Conservation (phyloP, 2,329 filamentous ascomycete genomes). For the Xenoacremonium recifei region DNA sequence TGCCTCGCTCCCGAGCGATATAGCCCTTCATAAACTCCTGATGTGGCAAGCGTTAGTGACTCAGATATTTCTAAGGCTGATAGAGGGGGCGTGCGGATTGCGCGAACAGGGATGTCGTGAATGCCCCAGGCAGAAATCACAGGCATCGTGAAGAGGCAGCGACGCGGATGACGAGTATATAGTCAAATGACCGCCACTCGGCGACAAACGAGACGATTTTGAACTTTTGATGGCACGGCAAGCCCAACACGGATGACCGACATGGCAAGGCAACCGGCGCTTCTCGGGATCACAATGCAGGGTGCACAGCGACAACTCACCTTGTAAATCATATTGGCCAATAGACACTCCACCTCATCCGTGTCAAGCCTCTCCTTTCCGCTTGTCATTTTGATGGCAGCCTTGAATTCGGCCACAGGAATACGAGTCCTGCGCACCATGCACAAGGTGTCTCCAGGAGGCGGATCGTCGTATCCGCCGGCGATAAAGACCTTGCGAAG, state of each 20-base stretch:
- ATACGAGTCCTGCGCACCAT: slow-evolving; percentile 73
- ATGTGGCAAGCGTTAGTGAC: slow-evolving; percentile 28
- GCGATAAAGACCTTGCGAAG: slow-evolving; percentile 87
- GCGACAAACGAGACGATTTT: slow-evolving; percentile 8
- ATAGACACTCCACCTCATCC: slow-evolving; percentile 92
- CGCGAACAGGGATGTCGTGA: slow-evolving; percentile 13
- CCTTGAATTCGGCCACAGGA: slow-evolving; percentile 78
- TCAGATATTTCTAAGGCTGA: slow-evolving; percentile 27
- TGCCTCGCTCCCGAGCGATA: slow-evolving; percentile 85
- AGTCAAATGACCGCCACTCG: slow-evolving; percentile 21
- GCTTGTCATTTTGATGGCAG: slow-evolving; percentile 75
- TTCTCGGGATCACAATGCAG: slow-evolving; percentile 4
- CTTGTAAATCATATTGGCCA: slow-evolving; percentile 99
- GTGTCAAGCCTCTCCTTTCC: slow-evolving; percentile 67
- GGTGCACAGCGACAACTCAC: slow-evolving; percentile 56
- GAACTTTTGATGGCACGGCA: slow-evolving; percentile 1
- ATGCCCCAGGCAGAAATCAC: slow-evolving; percentile 21
- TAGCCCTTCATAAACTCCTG: slow-evolving; percentile 97
- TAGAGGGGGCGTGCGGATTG: slow-evolving; percentile 17
- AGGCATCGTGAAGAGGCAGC: slow-evolving; percentile 20
- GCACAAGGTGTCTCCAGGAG: slow-evolving; percentile 59
- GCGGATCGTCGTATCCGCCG: slow-evolving; percentile 76
- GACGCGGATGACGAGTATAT: slow-evolving; percentile 23
- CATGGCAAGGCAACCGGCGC: slow-evolving; percentile 7
- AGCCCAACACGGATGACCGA: slow-evolving; percentile 1